Conservation (phyloP, 495 filamentous ascomycete genomes). For the Lophiostoma macrostomum region DNA sequence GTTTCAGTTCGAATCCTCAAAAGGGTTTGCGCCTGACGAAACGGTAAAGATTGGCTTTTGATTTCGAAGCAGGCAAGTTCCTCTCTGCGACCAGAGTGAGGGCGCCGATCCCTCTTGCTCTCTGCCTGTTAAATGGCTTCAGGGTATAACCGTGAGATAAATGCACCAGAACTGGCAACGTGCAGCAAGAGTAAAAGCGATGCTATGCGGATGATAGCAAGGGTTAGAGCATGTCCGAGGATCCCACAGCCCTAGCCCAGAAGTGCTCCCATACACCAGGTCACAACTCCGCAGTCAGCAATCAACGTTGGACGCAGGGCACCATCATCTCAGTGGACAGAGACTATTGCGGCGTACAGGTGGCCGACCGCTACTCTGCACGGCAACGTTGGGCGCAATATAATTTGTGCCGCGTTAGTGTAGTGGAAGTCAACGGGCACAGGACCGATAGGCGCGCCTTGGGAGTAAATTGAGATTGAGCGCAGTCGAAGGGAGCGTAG, state of each 20-base stretch:
- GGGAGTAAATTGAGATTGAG: neutral
- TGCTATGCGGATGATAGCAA: too few species aligned
- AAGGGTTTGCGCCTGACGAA: neutral
- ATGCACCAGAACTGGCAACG: too few species aligned
- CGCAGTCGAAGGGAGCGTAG: neutral
- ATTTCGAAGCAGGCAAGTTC: too few species aligned
- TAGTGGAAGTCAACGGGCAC: neutral
- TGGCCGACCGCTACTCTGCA: constrained; percentile 23
- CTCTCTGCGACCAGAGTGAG: too few species aligned
- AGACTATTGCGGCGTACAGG: neutral
- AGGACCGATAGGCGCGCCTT: neutral
- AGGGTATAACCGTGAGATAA: too few species aligned
- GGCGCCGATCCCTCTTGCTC: too few species aligned
- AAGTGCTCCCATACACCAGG: constrained; percentile 14
- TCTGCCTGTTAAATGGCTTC: too few species aligned
- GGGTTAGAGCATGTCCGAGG: constrained; percentile 18
- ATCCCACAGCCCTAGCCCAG: neutral
- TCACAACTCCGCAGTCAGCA: constrained; percentile 18
- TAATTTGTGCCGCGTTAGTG: constrained; percentile 14
- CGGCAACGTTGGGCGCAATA: constrained; percentile 25
- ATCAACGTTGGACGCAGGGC: constrained; percentile 17
- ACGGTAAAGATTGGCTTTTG: too few species aligned
- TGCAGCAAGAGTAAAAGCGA: too few species aligned
- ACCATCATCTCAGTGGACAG: constrained; percentile 1
- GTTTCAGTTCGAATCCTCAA: neutral